Percentiles rank a stretch among this genome's conserved stretches.
phyloP scores from a whole-genome alignment of 2,329 filamentous ascomycete genomes.

The Lachnellula subtilissima region DNA sequence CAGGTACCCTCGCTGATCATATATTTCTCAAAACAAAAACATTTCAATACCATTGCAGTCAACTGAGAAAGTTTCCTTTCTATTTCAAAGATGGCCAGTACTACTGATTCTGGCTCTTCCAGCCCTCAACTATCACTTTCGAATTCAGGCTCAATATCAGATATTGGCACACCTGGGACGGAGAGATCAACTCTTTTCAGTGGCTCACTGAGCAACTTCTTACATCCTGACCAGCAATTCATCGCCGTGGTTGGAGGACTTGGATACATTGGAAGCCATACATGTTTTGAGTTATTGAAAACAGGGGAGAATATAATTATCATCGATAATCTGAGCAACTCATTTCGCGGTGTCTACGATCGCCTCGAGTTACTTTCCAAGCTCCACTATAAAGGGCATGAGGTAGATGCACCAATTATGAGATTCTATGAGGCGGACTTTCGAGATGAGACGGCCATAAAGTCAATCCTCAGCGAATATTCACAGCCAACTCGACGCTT shows the following conservation, averaged over 20 bases:
- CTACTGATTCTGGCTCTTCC: neutral
- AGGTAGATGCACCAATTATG: slow-evolving; percentile 13
- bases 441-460: slow-evolving; percentile 20
- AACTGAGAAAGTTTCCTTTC: neutral
- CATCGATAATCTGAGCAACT: slow-evolving; percentile 35
- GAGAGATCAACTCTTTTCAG: neutral
- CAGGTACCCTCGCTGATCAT: neutral
- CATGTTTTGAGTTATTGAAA: slow-evolving; percentile 44
- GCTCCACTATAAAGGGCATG: slow-evolving; percentile 11
- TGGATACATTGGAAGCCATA: slow-evolving; percentile 47
- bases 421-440: slow-evolving; percentile 28
- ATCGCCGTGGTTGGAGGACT: slow-evolving; percentile 39
- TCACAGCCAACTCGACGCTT: slow-evolving; percentile 31
- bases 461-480: slow-evolving; percentile 20
- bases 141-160: neutral
- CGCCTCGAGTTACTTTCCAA: slow-evolving; percentile 22
- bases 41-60: neutral
- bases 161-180: neutral
- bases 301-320: slow-evolving; percentile 43
- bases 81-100: neutral
- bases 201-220: neutral
- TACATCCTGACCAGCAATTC: neutral
- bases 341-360: slow-evolving; percentile 20
- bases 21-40: neutral
- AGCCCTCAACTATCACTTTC: neutral